phyloP scores from a whole-genome alignment of 1,284 basidiomycete species.

The Mrakiaceae sp. region DNA sequence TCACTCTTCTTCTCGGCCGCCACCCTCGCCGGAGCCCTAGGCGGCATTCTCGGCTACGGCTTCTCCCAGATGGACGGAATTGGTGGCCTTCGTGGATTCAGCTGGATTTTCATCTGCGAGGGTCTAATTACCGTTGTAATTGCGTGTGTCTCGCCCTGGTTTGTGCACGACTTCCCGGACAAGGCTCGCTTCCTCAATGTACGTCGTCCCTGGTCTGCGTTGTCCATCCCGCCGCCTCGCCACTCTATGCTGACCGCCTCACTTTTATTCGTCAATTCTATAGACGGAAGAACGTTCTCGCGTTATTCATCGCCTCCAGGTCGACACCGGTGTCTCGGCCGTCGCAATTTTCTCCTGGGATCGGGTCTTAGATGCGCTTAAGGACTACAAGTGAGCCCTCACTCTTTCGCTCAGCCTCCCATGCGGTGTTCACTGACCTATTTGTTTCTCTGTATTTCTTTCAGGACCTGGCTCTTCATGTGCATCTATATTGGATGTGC shows the following conservation, averaged over 20 bases:
- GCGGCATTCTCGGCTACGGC: slow-evolving; percentile 34
- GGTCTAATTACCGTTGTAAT: slow-evolving; percentile 35
- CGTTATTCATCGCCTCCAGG: slow-evolving; percentile 32
- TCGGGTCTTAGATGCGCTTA: slow-evolving; percentile 26
- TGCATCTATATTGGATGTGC: slow-evolving; percentile 33
- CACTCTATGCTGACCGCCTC: not conserved
- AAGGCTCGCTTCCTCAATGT: slow-evolving; percentile 33
- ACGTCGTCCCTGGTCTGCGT: slow-evolving; percentile 19
- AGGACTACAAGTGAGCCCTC: slow-evolving; percentile 28
- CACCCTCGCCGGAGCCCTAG: slow-evolving; percentile 34
- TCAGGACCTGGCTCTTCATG: not conserved
- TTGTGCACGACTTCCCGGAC: slow-evolving; percentile 39
- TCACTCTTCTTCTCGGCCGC: slow-evolving; percentile 40
- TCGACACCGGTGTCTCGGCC: slow-evolving; percentile 32
- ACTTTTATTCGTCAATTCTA: slow-evolving; percentile 2
- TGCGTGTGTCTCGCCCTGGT: slow-evolving; percentile 30
- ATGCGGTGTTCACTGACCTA: too few relatives aligned
- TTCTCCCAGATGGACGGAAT: slow-evolving; percentile 34
- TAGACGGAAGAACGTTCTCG: slow-evolving; percentile 27
- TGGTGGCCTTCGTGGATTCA: slow-evolving; percentile 37
- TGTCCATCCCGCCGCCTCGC: not conserved
- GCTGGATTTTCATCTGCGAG: slow-evolving; percentile 40
- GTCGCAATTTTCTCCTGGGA: slow-evolving; percentile 29
- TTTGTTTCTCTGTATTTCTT: not conserved
- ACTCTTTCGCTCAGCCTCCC: not conserved